phyloP scores from a whole-genome alignment of 2,329 filamentous ascomycete genomes.

The Escovopsis sp. region DNA sequence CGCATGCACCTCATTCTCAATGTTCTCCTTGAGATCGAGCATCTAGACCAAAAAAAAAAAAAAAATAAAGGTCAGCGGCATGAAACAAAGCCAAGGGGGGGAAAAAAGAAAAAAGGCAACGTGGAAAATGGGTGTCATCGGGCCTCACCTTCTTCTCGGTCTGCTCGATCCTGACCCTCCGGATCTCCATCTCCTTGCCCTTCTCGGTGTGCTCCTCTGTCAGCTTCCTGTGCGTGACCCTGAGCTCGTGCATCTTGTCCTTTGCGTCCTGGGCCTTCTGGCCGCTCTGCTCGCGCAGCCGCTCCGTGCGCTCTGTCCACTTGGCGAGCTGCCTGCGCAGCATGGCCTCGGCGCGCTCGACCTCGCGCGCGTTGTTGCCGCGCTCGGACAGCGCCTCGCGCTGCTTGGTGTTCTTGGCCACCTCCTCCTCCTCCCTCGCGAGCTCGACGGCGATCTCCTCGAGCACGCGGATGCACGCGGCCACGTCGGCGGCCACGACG shows the following conservation, averaged over 20 bases:
- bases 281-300: slow-evolving; percentile 64
- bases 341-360: slow-evolving; percentile 75
- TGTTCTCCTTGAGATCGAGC: slow-evolving; percentile 93
- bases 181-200: slow-evolving; percentile 79
- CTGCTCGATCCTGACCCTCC: slow-evolving; percentile 89
- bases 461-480: slow-evolving; percentile 74
- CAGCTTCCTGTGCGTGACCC: slow-evolving; percentile 63
- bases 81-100: too few species aligned
- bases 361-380: slow-evolving; percentile 78
- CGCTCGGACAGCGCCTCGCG: slow-evolving; percentile 77
- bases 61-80: too few species aligned
- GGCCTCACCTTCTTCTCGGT: slow-evolving; percentile 83
- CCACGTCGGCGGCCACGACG: slow-evolving; percentile 72
- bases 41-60: slow-evolving; percentile 42
- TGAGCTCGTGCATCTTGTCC: slow-evolving; percentile 79
- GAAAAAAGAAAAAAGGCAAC: neutral
- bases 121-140: neutral
- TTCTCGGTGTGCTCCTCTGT: slow-evolving; percentile 78
- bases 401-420: slow-evolving; percentile 64
- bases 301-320: slow-evolving; percentile 76
- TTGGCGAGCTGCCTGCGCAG: slow-evolving; percentile 72
- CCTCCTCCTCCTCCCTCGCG: slow-evolving; percentile 81
- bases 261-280: slow-evolving; percentile 71
- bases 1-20: slow-evolving; percentile 82
- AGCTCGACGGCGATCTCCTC: slow-evolving; percentile 79